These are phyloP conservation scores for Malassezia restricta DNA, from an alignment of 1,284 basidiomycete genomes.

Conservation along the genomic window DNA sequence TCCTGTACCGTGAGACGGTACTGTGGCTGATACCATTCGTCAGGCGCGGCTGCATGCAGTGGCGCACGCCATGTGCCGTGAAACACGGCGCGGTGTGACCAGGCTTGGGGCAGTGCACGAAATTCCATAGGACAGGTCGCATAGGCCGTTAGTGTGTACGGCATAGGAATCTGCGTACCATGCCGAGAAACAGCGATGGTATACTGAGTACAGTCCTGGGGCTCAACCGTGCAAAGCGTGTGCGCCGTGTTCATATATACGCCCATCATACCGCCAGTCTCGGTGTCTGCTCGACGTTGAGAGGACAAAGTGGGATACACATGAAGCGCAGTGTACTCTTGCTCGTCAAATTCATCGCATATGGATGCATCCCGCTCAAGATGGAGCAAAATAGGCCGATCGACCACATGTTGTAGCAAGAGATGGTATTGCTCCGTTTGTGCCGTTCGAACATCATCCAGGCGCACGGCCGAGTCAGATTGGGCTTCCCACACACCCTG, in stretches of 20 bases:
- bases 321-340: conserved; percentile 14
- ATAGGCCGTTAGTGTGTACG: conserved; percentile 54
- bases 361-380: conserved; percentile 2
- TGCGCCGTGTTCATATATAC: conserved; percentile 67
- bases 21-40: conserved; percentile 53
- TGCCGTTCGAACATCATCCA: conserved; percentile 36
- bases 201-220: conserved; percentile 13
- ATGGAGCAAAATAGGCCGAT: conserved; percentile 2
- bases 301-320: conserved; percentile 3
- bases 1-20: conserved; percentile 54
- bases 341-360: not conserved
- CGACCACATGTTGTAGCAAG: not conserved
- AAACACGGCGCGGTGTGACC: conserved; percentile 20
- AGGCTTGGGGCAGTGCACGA: conserved; percentile 17
- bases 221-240: conserved; percentile 52
- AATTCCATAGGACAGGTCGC: conserved; percentile 38
- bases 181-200: conserved; percentile 30
- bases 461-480: not conserved
- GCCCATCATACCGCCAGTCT: conserved; percentile 44
- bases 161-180: conserved; percentile 20
- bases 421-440: conserved; percentile 24
- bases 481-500: conserved; percentile 55
- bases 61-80: conserved; percentile 54
- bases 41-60: conserved; percentile 51
- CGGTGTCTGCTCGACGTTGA: conserved; percentile 1